A percentile compares a stretch with the other conserved stretches of the same genome.
Evolutionary conservation across 176 grass and related monocot genomes (phyloP).

Genomic region (Cymbopogon citratus): DNA sequence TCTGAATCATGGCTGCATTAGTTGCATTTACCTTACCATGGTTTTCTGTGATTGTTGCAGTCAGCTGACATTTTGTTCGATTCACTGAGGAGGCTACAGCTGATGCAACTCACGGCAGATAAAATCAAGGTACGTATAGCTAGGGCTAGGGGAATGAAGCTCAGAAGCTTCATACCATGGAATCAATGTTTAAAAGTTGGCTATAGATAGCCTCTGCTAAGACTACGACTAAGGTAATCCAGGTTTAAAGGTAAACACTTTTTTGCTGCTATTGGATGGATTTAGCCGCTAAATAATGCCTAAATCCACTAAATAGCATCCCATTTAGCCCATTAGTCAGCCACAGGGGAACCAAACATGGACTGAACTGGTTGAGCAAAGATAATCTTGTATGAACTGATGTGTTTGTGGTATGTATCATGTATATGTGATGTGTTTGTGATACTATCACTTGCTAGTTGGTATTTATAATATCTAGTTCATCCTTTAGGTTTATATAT

Average conservation of each 20-base stretch:
- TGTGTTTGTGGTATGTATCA: background rate
- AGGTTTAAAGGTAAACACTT: background rate
- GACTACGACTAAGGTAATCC: background rate
- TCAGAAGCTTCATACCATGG: background rate
- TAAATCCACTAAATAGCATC: background rate
- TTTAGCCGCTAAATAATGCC: background rate
- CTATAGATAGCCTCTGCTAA: too few relatives aligned
- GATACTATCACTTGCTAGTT: background rate
- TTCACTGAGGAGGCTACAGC: conserved; percentile 53
- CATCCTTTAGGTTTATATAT: background rate
- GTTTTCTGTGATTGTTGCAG: conserved; percentile 20
- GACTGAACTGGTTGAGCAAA: background rate
- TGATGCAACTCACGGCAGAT: conserved; percentile 51
- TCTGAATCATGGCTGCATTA: background rate
- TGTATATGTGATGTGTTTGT: background rate
- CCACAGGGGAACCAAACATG: background rate
- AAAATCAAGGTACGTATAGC: conserved; percentile 39
- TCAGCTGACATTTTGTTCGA: conserved; percentile 36
- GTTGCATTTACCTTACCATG: background rate
- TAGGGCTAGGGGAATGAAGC: background rate
- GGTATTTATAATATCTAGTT: background rate
- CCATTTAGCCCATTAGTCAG: background rate
- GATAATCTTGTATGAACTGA: background rate
- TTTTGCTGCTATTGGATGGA: background rate
- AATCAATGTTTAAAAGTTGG: background rate